These are phyloP conservation scores for Erodium maritimum DNA, from an alignment of 345 rosid genomes.

Conservation along the genomic window DNA sequence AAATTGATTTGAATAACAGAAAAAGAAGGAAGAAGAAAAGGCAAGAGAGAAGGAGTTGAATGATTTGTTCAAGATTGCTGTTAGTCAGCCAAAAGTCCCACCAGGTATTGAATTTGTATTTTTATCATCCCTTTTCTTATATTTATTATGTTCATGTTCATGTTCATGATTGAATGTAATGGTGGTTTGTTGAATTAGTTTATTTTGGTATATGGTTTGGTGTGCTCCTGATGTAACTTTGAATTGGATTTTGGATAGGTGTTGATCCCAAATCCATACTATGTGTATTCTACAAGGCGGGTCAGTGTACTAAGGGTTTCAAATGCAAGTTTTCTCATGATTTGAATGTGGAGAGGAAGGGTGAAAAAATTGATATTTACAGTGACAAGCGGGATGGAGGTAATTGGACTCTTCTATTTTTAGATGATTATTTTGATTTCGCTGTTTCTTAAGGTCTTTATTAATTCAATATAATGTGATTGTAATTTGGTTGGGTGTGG, in stretches of 20 bases:
- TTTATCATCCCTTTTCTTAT: not conserved
- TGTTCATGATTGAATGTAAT: no score
- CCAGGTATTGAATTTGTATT: slow-evolving; percentile 27
- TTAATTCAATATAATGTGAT: not conserved
- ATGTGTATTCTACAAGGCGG: slow-evolving; percentile 80
- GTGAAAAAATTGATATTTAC: slow-evolving; percentile 85
- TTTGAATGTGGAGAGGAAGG: slow-evolving; percentile 91
- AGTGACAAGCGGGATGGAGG: slow-evolving; percentile 86
- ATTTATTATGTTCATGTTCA: not conserved
- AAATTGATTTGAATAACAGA: slow-evolving; percentile 28
- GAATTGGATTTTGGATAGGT: slow-evolving; percentile 31
- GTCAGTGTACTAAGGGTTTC: slow-evolving; percentile 84
- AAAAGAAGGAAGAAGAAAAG: slow-evolving; percentile 96
- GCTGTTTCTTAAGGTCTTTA: not conserved
- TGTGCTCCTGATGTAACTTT: slow-evolving; percentile 5
- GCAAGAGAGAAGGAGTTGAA: slow-evolving; percentile 88
- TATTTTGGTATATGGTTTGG: not conserved
- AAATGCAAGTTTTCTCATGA: slow-evolving; percentile 97
- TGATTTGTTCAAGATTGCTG: slow-evolving; percentile 83
- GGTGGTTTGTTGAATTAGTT: no score
- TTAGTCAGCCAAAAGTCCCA: slow-evolving; percentile 94
- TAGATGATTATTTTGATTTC: not conserved
- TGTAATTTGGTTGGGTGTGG: slow-evolving; percentile 6
- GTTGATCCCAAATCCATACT: slow-evolving; percentile 93
- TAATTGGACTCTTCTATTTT: slow-evolving; percentile 12